Evolutionary conservation across 148 eudicot genomes (phyloP).

Genomic region (Camellia sinensis): DNA sequence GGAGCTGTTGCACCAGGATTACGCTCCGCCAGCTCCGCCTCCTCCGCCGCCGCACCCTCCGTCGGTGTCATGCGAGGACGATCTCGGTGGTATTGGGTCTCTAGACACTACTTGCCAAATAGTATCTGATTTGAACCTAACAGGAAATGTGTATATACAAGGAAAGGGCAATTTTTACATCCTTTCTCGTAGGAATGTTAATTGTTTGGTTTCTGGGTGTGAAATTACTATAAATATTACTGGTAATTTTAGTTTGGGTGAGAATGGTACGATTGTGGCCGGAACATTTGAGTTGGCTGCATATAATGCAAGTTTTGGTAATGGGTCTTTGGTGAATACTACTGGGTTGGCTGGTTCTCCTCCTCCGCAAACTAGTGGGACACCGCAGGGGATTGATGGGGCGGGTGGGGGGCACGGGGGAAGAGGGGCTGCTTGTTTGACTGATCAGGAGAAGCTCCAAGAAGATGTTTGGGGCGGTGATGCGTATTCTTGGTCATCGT

Average conservation of each 20-base stretch:
- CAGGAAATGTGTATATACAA: conserved; percentile 60
- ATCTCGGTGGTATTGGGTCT: conserved; percentile 76
- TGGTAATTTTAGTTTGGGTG: conserved; percentile 79
- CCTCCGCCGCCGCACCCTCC: conserved; percentile 95
- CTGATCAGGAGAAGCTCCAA: conserved; percentile 50
- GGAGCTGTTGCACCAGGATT: conserved; percentile 47
- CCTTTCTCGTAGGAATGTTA: conserved; percentile 58
- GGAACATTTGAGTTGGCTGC: conserved; percentile 64
- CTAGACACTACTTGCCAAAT: conserved; percentile 83
- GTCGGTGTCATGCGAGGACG: conserved; percentile 75
- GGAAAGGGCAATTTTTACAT: conserved; percentile 84
- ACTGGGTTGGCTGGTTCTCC: conserved; percentile 79
- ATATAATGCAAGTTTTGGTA: conserved; percentile 51
- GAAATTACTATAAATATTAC: conserved; percentile 58
- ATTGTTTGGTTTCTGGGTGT: conserved; percentile 60
- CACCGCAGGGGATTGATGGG: conserved; percentile 72
- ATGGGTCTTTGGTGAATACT: conserved; percentile 68
- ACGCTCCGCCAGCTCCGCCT: conserved; percentile 89
- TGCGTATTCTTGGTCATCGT: conserved; percentile 74
- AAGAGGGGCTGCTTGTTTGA: conserved; percentile 78
- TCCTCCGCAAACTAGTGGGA: conserved; percentile 84
- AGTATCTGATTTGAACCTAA: conserved; percentile 67
- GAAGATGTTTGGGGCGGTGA: conserved; percentile 99
- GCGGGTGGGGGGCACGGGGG: conserved; percentile 99
- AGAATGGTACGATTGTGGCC: conserved; percentile 51